Base-by-base conservation (phyloP, 345 rosid species). In the Euclidium syriacum region DNA sequence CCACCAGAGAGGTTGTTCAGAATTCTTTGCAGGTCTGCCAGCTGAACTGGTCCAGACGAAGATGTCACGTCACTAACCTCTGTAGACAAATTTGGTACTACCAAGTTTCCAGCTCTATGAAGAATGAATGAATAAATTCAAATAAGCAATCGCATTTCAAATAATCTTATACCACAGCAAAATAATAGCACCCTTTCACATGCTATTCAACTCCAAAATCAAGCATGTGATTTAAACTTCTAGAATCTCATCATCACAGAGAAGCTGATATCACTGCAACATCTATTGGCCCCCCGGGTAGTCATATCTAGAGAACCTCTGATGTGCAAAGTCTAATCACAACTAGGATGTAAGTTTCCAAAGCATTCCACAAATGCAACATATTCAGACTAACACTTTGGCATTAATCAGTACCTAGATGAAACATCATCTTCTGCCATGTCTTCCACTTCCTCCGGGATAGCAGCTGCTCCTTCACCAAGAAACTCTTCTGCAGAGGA, bases 1-100 rank as follows among this genome's bases (percentile, higher is more conserved):
- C 72, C 88, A 26, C 40, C 5, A 34, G 67, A 69, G 25, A 94
- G 81, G 75, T 79, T 85, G 81, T 83, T 84, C 73, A 94, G 80
- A 72, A 94, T 94, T 76, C 97, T 85, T 80, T 84, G 90, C 75
- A 94, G 73, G 74, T 90, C 97, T 72, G 81, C 87, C 78, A 90
- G 72, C 78, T 78, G 85, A 29, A 94, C 95, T 18, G 97, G 90
- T 65, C 97, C 97, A 27, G 95, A 80, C 16, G 95, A 83, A 58
- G 95, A 81, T 72, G 81, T 69, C 64, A 81, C 85, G 51, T 84
- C 95, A 70, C 88, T 85, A 51, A 76, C 81, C 77, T 85, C 97
- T 52, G 85, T 60, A 65, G 84, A 88, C 43, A 76, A 55, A 67
- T 73, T 78, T 29, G 96, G 83, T 43, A 81, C 68, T 50, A 80